These are phyloP conservation scores for Acacia acuminata DNA, from an alignment of 306 rosid genomes.

Conservation along the genomic window DNA sequence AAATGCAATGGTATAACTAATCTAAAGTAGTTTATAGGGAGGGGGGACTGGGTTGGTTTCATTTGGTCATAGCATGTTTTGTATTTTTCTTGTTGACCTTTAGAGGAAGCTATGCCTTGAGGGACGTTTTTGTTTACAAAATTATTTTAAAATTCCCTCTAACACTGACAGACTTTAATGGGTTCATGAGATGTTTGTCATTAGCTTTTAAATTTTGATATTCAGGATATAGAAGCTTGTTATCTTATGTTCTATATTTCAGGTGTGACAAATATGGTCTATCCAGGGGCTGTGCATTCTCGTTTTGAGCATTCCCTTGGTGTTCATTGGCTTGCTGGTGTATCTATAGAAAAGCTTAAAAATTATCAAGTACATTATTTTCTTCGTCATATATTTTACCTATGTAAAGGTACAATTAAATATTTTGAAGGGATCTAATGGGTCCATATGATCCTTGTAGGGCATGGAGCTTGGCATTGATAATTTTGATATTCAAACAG, in stretches of 20 bases:
- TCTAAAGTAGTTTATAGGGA: not conserved
- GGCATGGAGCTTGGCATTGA: conserved; percentile 86
- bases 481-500: conserved; percentile 78
- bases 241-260: conserved; percentile 41
- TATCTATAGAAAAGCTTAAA: conserved; percentile 71
- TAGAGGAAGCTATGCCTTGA: conserved; percentile 1
- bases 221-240: conserved; percentile 20
- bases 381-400: not conserved
- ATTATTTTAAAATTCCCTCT: conserved; percentile 26
- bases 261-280: conserved; percentile 80
- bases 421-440: not conserved
- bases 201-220: conserved; percentile 11
- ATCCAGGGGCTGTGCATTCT: conserved; percentile 93
- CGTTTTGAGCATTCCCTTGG: conserved; percentile 97
- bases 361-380: conserved; percentile 55
- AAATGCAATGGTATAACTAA: not conserved
- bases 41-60: not conserved
- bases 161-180: conserved; percentile 13
- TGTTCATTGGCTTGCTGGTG: conserved; percentile 92
- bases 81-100: conserved; percentile 6
- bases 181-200: conserved; percentile 1
- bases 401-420: not conserved
- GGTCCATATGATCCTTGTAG: conserved; percentile 48
- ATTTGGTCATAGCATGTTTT: conserved; percentile 8
- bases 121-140: not conserved